Evolutionary conservation across 768 basidiomycete genomes (phyloP), one percentile per base, ranked within the genome.

Genomic region (Macrolepiota fuliginosa): DNA sequence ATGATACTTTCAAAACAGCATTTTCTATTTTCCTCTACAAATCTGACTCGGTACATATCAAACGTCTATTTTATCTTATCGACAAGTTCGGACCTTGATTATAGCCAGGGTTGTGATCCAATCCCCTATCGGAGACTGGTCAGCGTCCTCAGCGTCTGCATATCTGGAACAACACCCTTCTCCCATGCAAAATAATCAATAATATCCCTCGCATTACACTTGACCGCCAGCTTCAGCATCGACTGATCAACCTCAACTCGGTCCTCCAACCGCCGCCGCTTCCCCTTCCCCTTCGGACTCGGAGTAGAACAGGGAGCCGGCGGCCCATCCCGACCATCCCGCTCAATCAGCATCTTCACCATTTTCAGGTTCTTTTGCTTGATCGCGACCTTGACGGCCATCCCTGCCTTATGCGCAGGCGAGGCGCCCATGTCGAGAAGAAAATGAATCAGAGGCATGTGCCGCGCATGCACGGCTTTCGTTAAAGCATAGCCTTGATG

Each of bases 401-500:
- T 75, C 22, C 77, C 81, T 12, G 81, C 71, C 67, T 89, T 90
- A 63, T 73, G 73, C 4, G 68, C 68, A 0, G 95, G 94, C 11
- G 88, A 88, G 0, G 92, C 94, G 2, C 86, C 89, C 19, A 86
- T 76, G 2, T 77, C 75, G 53, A 97, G 84, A 15, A 98, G 79
- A 65, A 92, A 88, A 24, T 72, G 76, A 1, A 94, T 77, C 7
- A 97, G 82, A 2, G 87, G 85, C 1, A 79, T 58, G 64, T 88
- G 88, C 22, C 77, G 76, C 0, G 83, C 85, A 39, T 87, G 79
- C 1, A 94, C 91, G 1, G 95, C 93, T 65, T 84, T 87, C 15
- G 86, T 86, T 42, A 97, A 84, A 0, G 90, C 88, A 68, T 95
- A 97, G 1, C 95, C 96, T 2, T 83, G 79, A 71, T 91, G 80